Conservation (phyloP, 441 rosid genomes). For the Mallotus repandus region DNA sequence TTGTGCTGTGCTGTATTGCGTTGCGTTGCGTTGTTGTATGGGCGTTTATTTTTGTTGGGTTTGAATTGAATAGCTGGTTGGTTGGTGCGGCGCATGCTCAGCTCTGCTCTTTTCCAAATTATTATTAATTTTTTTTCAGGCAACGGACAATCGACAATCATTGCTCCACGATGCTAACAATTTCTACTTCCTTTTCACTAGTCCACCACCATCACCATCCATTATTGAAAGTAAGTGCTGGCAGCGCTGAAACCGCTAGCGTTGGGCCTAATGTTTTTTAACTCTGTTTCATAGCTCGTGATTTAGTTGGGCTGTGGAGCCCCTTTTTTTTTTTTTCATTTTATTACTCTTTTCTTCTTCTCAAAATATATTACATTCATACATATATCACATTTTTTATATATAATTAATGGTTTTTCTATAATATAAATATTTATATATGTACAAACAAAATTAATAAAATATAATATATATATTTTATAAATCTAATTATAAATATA, state of each 20-base stretch:
- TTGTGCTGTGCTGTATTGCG: too few species aligned
- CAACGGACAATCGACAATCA: conserved; percentile 25
- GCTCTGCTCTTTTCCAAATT: not conserved
- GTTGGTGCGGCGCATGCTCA: not conserved
- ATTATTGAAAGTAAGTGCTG: not conserved
- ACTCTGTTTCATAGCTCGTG: not conserved
- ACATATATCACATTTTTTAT: too few species aligned
- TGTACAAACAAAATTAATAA: too few species aligned
- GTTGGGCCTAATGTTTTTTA: conserved; percentile 12
- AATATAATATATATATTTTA: too few species aligned
- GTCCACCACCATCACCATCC: too few species aligned
- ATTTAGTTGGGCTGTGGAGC: conserved; percentile 18
- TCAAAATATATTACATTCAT: too few species aligned
- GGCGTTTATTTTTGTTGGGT: too few species aligned
- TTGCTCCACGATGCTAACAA: not conserved
- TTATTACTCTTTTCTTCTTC: too few species aligned
- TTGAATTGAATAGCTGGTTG: not conserved
- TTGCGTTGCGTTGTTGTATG: too few species aligned
- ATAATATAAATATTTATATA: too few species aligned
- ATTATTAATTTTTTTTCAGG: conserved; percentile 1
- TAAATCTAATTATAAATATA: too few species aligned
- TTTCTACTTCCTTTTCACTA: not conserved
- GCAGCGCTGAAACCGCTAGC: not conserved
- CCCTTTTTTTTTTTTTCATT: not conserved
- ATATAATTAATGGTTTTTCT: too few species aligned